These are phyloP conservation scores for Endoconidiophora polonica DNA, from an alignment of 2,329 filamentous ascomycete genomes.

Conservation along the genomic window DNA sequence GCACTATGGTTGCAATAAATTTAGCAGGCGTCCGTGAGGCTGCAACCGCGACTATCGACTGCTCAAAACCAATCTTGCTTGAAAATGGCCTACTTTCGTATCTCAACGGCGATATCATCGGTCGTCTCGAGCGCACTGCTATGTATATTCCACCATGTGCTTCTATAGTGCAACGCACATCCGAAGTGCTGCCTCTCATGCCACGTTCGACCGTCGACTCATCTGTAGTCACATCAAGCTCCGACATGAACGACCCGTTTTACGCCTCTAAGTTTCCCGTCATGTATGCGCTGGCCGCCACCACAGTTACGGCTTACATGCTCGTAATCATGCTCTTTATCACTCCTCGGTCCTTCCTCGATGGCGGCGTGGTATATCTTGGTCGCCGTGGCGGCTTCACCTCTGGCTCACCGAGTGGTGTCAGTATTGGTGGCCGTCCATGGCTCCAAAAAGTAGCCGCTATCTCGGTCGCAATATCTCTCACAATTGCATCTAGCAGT, in stretches of 20 bases:
- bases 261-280: conserved; percentile 88
- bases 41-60: conserved; percentile 5
- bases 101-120: conserved; percentile 4
- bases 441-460: conserved; percentile 81
- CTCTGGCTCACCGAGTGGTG: conserved; percentile 58
- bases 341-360: conserved; percentile 82
- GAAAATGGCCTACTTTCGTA: conserved; percentile 9
- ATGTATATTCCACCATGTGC: conserved; percentile 5
- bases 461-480: conserved; percentile 59
- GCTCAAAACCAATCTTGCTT: conserved; percentile 8
- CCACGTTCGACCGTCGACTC: conserved; percentile 9
- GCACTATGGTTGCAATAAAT: conserved; percentile 5
- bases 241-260: conserved; percentile 69
- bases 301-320: conserved; percentile 80
- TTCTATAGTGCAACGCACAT: background rate
- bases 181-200: background rate
- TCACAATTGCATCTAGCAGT: conserved; percentile 85
- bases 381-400: conserved; percentile 75
- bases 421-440: conserved; percentile 78
- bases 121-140: conserved; percentile 3
- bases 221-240: conserved; percentile 26
- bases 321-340: conserved; percentile 88
- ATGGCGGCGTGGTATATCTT: conserved; percentile 68
- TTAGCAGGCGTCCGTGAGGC: background rate
- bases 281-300: conserved; percentile 80